Base-by-base conservation (phyloP, 2,329 filamentous ascomycete genomes). In the Arthrinium puccinioides region DNA sequence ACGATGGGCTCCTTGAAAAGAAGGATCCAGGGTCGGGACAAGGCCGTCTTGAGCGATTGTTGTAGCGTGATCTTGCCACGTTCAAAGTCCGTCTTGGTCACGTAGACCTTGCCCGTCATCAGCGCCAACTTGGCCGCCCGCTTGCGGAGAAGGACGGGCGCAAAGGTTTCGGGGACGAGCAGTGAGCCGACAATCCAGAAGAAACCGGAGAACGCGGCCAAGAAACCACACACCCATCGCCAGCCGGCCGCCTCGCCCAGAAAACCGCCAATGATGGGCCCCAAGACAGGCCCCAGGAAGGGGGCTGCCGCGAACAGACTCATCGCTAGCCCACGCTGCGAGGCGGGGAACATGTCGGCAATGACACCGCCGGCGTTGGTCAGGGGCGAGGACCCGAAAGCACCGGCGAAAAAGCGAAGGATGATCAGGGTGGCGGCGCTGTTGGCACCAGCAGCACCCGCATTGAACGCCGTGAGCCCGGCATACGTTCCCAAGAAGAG, bases 1-100 rank as follows among this genome's bases (percentile, higher is more conserved):
- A 85, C 79, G 47, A 85, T 85, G 5, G 82, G 82, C 51, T 86
- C 82, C 30, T 61, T 60, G 61, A 84, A 80, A 4, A 86, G 68
- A 37, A 86, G 66, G 32, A 79, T 62, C 76, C 79, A 82, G 2
- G 82, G 82, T 4, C 82, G 67, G 28, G 68, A 61, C 11, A 83
- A 61, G 2, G 75, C 69, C 2, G 67, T 71, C 34, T 66, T 67
- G 51, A 81, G 71, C 19, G 73, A 67, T 32, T 69, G 54, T 4
- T 55, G 54, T 9, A 70, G 49, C 1, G 63, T 56, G 9, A 63
- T 49, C 29, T 60, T 60, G 23, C 60, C 61, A 20, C 42, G 44
- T 6, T 37, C 42, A 20, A 59, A 45, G 42, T 74, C 69, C 34
- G 67, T 49, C 39, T 64, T 66, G 41, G 70, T 74, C 28, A 64